phyloP scores from a whole-genome alignment of 129 eudicot genomes.

The Mikania micrantha region DNA sequence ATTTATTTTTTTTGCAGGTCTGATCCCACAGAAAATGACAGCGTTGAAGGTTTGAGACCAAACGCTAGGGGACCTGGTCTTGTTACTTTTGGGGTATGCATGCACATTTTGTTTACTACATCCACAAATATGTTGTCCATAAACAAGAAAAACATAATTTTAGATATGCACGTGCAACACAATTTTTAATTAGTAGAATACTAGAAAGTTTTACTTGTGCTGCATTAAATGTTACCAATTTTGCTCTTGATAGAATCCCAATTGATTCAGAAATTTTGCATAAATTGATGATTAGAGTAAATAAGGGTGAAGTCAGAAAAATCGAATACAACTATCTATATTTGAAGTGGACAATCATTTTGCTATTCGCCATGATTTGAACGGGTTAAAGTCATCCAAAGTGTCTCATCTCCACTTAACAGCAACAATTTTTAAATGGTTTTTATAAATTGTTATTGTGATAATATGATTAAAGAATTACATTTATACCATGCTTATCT shows the following conservation, averaged over 20 bases:
- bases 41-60: slow-evolving; percentile 93
- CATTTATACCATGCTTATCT: not conserved
- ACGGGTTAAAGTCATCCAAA: too few relatives aligned
- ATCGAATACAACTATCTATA: not conserved
- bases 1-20: slow-evolving; percentile 56
- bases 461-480: not conserved
- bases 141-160: not conserved
- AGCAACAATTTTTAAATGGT: not conserved
- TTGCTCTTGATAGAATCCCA: not conserved
- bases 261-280: not conserved
- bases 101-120: not conserved
- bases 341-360: not conserved
- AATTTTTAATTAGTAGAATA: not conserved
- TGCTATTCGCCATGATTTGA: not conserved
- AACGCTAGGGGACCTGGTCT: slow-evolving; percentile 98
- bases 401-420: not conserved
- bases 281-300: not conserved
- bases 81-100: slow-evolving; percentile 91
- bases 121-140: not conserved
- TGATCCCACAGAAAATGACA: slow-evolving; percentile 98
- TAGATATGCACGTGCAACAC: not conserved
- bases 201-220: not conserved
- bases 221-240: too few relatives aligned
- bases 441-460: not conserved
- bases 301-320: not conserved